Conservation (phyloP, 768 basidiomycete genomes). For the Dacryopinax spathularia region DNA sequence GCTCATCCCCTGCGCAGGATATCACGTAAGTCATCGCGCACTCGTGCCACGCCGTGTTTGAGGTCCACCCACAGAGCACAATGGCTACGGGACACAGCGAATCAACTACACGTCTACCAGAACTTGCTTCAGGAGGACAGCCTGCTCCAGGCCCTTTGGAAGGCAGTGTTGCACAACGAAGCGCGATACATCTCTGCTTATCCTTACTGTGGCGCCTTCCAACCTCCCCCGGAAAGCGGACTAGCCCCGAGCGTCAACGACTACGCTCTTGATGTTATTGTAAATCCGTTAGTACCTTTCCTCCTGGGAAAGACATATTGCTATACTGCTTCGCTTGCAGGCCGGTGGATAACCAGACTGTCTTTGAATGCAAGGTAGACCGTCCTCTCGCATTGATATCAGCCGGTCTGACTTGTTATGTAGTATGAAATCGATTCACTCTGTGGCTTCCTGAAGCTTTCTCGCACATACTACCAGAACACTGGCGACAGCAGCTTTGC, state of each 20-base stretch:
- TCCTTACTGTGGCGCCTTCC: slow-evolving; percentile 71
- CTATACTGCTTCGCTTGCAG: slow-evolving; percentile 23
- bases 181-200: slow-evolving; percentile 49
- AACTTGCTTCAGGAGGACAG: slow-evolving; percentile 42
- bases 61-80: slow-evolving; percentile 40
- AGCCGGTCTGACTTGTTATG: neutral
- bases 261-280: slow-evolving; percentile 53
- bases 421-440: slow-evolving; percentile 71
- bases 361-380: slow-evolving; percentile 69
- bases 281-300: slow-evolving; percentile 48
- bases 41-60: too few species aligned
- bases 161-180: slow-evolving; percentile 72
- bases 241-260: slow-evolving; percentile 48
- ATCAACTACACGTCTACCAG: slow-evolving; percentile 63
- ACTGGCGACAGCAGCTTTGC: slow-evolving; percentile 60
- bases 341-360: slow-evolving; percentile 51
- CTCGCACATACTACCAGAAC: slow-evolving; percentile 54
- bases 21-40: slow-evolving; percentile 42
- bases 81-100: slow-evolving; percentile 71
- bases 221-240: slow-evolving; percentile 64
- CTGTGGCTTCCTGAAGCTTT: slow-evolving; percentile 66
- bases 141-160: slow-evolving; percentile 49
- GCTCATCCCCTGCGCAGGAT: slow-evolving; percentile 34
- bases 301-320: neutral
- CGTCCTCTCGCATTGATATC: neutral